These are phyloP conservation scores for Starmera dryadoides DNA, from an alignment of 805 yeast genomes.

Conservation along the genomic window DNA sequence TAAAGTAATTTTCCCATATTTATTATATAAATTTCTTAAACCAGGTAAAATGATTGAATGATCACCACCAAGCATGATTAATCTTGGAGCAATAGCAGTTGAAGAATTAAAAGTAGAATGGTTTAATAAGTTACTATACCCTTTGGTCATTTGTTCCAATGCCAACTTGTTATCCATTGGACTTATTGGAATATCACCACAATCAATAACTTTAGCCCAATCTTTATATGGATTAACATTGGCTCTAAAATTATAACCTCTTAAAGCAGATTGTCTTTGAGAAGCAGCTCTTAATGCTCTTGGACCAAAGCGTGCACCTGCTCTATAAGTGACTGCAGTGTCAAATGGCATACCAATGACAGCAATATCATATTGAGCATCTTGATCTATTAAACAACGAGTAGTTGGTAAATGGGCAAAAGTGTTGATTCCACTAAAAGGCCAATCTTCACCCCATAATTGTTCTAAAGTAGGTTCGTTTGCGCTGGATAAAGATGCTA, in stretches of 20 bases:
- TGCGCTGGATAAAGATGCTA: too few relatives aligned
- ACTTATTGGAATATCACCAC: conserved; percentile 58
- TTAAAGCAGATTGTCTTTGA: conserved; percentile 57
- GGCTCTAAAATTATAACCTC: conserved; percentile 69
- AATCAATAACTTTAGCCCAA: conserved; percentile 46
- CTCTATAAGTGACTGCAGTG: conserved; percentile 70
- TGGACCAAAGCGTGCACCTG: conserved; percentile 85
- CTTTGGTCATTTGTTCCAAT: conserved; percentile 46
- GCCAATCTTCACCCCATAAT: conserved; percentile 73
- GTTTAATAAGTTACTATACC: conserved; percentile 28
- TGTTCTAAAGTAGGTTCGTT: conserved; percentile 39
- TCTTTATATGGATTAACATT: conserved; percentile 49
- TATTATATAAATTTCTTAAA: conserved; percentile 47
- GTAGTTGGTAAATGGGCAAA: conserved; percentile 68
- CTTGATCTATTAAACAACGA: conserved; percentile 46
- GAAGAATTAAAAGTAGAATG: conserved; percentile 7
- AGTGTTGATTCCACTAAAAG: conserved; percentile 57
- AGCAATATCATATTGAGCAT: conserved; percentile 55
- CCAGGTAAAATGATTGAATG: conserved; percentile 68
- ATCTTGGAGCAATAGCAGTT: conserved; percentile 39
- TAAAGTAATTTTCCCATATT: conserved; percentile 59
- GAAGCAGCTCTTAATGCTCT: conserved; percentile 61
- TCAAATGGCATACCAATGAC: conserved; percentile 79
- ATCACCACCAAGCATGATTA: conserved; percentile 72
- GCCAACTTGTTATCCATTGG: conserved; percentile 59